Percentiles rank a stretch among this genome's conserved stretches.
These are phyloP conservation scores for Sporobolomyces roseus DNA, from an alignment of 768 basidiomycete species.

Conservation along the genomic window DNA sequence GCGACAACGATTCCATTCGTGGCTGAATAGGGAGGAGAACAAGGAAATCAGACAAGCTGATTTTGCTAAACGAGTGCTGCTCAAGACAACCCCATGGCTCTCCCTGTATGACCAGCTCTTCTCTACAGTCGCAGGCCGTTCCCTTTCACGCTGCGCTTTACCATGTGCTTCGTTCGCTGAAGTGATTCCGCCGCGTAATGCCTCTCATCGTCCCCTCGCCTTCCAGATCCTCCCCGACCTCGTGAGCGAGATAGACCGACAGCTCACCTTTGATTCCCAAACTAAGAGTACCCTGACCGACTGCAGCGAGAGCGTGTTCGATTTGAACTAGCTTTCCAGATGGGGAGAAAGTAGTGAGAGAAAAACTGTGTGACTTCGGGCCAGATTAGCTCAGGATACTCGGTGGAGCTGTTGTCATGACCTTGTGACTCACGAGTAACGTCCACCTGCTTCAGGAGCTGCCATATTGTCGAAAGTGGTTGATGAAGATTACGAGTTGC, in stretches of 20 bases:
- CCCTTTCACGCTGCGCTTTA: no score
- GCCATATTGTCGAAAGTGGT: conserved; percentile 39
- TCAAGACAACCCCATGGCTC: no score
- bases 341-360: conserved; percentile 97
- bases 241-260: neutral
- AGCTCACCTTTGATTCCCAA: conserved; percentile 91
- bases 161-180: no score
- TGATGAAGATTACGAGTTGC: neutral
- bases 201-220: neutral
- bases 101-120: no score
- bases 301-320: conserved; percentile 96
- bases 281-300: conserved; percentile 81
- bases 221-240: neutral
- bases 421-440: conserved; percentile 46
- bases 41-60: neutral
- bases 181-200: neutral
- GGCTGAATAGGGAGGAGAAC: conserved; percentile 56
- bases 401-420: no score
- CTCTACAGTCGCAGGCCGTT: no score
- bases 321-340: conserved; percentile 79
- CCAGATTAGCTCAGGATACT: neutral
- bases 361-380: conserved; percentile 56
- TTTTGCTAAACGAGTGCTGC: no score
- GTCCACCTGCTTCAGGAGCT: conserved; percentile 49
- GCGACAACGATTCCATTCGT: conserved; percentile 99